Base-by-base conservation (phyloP, 805 yeast species). In the Sugiyamaella qingdaonensis region DNA sequence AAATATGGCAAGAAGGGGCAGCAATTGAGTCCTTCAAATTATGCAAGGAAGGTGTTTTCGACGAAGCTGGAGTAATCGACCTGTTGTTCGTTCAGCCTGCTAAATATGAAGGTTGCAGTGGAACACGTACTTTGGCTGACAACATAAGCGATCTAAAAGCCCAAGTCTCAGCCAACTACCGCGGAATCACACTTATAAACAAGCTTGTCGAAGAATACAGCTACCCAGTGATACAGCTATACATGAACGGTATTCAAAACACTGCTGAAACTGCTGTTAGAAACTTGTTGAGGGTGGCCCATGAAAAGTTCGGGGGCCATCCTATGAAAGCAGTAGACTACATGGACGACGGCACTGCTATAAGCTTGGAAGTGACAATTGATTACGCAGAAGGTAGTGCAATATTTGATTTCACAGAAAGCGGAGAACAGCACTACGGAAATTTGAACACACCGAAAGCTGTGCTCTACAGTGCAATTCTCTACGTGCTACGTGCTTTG, bases 401-500 rank as follows among this genome's bases (percentile, higher is more conserved):
- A 18, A 72, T 76, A n/a, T 88, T 91, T 69, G 96, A 91, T 68
- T 91, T 91, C 63, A 73, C 79, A 1, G 96, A 92, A 11, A 85
- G 96, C 0, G 86, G 94, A 3, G 81, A 83, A 14, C 94, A 91
- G 66, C 79, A 86, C 50, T 86, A 87, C 66, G 95, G 94, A 29
- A 90, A 91, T 65, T 76, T 88, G 69, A 91, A 92, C 68, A 96
- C 97, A 0, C 97, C 98, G 0, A 81, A 78, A 58, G 95, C 97
- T 0, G 88, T 92, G 58, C 85, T 95, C 1, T 82, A 81, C 64
- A 86, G 95, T 27, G 96, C 97, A 0, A 82, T 91, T 52, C 77
- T 91, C 41, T 91, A 91, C 68, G 89, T 92, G 56, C 71, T 91
- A 61, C 73, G 98, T 57, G 85, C 95, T 53, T 73, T 92, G 64